A percentile compares a stretch with the other conserved stretches of the same genome.
These are phyloP conservation scores for Diplodia scrobiculata DNA, from an alignment of 2,329 filamentous ascomycete species.

Conservation along the genomic window DNA sequence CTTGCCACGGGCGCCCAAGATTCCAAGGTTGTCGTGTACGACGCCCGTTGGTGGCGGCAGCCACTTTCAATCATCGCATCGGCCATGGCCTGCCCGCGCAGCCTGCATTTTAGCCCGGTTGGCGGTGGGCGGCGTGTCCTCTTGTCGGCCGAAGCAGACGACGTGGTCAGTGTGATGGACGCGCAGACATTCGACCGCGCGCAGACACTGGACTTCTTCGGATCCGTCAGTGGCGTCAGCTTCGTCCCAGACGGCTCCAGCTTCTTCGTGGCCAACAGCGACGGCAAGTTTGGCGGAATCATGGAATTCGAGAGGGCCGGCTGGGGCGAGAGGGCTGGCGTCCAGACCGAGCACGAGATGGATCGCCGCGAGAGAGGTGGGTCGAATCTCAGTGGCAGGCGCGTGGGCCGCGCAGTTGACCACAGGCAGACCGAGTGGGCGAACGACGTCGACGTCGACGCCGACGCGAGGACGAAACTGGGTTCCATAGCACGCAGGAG, in stretches of 20 bases:
- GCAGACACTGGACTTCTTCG: constrained; percentile 73
- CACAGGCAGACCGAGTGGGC: constrained; percentile 13
- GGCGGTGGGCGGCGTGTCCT: constrained; percentile 68
- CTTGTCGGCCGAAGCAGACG: constrained; percentile 74
- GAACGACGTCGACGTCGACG: constrained; percentile 2
- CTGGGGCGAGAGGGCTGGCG: constrained; percentile 34
- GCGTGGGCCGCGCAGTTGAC: neutral
- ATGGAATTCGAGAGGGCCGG: constrained; percentile 60
- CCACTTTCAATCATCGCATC: constrained; percentile 60
- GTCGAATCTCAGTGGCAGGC: neutral
- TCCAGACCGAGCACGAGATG: neutral
- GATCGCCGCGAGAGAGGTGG: constrained; percentile 2
- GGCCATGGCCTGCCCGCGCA: constrained; percentile 69
- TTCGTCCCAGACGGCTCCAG: constrained; percentile 69
- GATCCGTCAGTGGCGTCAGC: constrained; percentile 69
- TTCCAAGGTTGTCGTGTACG: constrained; percentile 72
- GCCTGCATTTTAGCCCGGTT: constrained; percentile 70
- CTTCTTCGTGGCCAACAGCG: constrained; percentile 68
- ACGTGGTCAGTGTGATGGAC: constrained; percentile 71
- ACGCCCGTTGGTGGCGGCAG: constrained; percentile 68
- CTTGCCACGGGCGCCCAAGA: constrained; percentile 79
- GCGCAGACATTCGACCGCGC: constrained; percentile 64
- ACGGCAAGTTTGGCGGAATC: constrained; percentile 66
- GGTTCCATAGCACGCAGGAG: constrained; percentile 8
- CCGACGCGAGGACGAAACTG: constrained; percentile 11